Evolutionary conservation across 345 rosid species (phyloP).

Genomic region (Cardamine resedifolia): DNA sequence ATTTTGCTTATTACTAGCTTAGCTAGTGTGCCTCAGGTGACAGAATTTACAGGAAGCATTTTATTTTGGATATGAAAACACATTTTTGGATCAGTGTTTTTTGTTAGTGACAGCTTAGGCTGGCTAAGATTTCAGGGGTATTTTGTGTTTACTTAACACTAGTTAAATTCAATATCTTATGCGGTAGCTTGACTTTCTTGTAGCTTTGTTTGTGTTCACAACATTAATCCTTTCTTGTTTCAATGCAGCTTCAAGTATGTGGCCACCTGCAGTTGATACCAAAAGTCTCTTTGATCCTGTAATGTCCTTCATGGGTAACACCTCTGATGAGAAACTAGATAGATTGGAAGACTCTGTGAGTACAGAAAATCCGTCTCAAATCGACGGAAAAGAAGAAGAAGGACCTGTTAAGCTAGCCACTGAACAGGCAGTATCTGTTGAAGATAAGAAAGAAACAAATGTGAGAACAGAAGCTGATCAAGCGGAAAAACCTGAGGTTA

Average conservation of each 20-base stretch:
- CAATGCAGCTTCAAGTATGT: conserved; percentile 57
- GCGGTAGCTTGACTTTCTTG: background rate
- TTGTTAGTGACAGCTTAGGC: conserved; percentile 1
- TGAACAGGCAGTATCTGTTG: conserved; percentile 40
- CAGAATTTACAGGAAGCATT: conserved; percentile 1
- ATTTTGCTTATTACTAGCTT: background rate
- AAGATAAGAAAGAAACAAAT: conserved; percentile 40
- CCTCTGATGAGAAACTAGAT: conserved; percentile 49
- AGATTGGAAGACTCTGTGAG: conserved; percentile 44
- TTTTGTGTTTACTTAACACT: background rate
- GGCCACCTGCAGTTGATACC: conserved; percentile 57
- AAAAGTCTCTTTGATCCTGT: conserved; percentile 60
- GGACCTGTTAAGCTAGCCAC: conserved; percentile 14
- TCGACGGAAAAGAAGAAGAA: conserved; percentile 48
- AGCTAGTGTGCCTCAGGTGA: conserved; percentile 11
- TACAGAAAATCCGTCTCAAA: conserved; percentile 36
- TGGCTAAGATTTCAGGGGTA: conserved; percentile 3
- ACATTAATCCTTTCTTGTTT: background rate
- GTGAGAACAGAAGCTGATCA: conserved; percentile 37
- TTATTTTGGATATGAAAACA: background rate
- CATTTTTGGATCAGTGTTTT: background rate
- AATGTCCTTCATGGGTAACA: conserved; percentile 77
- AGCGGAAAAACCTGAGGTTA: conserved; percentile 37
- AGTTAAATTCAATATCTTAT: background rate
- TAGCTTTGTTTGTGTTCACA: conserved; percentile 15